These are phyloP conservation scores for Chlamydomonas reinhardtii DNA, from an alignment of 163 green algal species.

Conservation along the genomic window DNA sequence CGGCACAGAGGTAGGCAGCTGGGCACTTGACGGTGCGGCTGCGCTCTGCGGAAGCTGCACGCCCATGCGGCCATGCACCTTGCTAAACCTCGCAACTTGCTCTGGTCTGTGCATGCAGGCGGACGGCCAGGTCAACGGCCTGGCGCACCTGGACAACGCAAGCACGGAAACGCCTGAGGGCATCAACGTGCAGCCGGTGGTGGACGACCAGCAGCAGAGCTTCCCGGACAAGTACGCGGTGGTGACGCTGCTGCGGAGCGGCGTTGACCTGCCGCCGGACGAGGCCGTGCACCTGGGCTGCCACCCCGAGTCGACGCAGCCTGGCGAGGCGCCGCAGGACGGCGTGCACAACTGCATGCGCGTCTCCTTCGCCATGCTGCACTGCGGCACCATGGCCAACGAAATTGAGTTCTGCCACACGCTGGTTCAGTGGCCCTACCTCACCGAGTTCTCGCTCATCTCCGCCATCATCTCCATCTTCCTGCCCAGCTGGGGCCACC, in stretches of 20 bases:
- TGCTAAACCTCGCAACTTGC: neutral
- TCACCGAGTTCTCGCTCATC: constrained; percentile 80
- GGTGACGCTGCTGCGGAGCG: constrained; percentile 55
- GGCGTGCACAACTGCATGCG: constrained; percentile 1
- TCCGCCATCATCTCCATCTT: constrained; percentile 72
- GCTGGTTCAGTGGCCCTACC: constrained; percentile 87
- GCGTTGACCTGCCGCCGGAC: constrained; percentile 54
- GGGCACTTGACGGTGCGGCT: no score
- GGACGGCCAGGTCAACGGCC: neutral
- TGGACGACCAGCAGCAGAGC: constrained; percentile 24
- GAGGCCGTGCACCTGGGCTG: constrained; percentile 61
- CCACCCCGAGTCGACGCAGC: neutral
- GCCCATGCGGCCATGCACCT: no score
- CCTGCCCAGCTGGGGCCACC: constrained; percentile 55
- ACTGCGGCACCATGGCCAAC: constrained; percentile 77
- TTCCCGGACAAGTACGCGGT: constrained; percentile 37
- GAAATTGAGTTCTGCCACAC: constrained; percentile 74
- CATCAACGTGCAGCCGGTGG: constrained; percentile 13
- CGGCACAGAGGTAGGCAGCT: neutral
- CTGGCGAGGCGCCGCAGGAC: constrained; percentile 12
- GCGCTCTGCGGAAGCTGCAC: no score
- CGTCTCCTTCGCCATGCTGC: constrained; percentile 64
- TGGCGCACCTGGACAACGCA: neutral
- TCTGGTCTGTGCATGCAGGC: neutral
- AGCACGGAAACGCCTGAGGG: constrained; percentile 20